Conservation (phyloP, 2,329 filamentous ascomycete species). For the Colletotrichum liaoningense region DNA sequence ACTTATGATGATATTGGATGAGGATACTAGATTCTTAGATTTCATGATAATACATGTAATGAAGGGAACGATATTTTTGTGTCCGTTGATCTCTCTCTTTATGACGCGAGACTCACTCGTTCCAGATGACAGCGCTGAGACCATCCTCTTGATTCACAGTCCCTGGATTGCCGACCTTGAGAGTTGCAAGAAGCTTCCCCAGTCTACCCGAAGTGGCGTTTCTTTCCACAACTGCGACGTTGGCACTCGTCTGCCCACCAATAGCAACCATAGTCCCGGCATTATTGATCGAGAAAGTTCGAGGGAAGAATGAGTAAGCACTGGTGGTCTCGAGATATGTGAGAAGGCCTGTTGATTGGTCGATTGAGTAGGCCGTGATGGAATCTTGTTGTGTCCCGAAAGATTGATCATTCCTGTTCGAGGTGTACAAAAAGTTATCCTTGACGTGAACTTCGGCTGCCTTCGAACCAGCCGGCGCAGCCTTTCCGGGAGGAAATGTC, state of each 20-base stretch:
- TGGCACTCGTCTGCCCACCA: constrained; percentile 69
- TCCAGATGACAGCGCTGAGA: constrained; percentile 60
- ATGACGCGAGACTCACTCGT: constrained; percentile 48
- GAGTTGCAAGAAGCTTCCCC: constrained; percentile 55
- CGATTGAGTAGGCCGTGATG: constrained; percentile 63
- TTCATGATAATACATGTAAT: background rate
- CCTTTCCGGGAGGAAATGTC: constrained; percentile 56
- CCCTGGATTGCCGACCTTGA: constrained; percentile 54
- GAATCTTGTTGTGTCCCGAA: constrained; percentile 67
- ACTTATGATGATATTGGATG: background rate
- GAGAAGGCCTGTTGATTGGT: constrained; percentile 58
- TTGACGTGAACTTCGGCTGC: constrained; percentile 65
- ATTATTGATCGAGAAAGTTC: constrained; percentile 71
- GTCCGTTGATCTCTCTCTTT: background rate
- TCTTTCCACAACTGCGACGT: constrained; percentile 67
- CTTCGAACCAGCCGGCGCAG: constrained; percentile 58
- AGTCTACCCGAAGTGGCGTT: constrained; percentile 67
- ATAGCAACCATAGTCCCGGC: constrained; percentile 71
- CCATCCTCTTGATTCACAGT: constrained; percentile 57
- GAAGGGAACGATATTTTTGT: background rate
- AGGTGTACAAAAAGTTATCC: constrained; percentile 68
- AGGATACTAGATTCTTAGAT: background rate
- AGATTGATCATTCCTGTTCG: constrained; percentile 71
- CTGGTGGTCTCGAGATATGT: constrained; percentile 65
- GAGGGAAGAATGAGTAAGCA: constrained; percentile 68